Conservation (phyloP, 1,139 yeast species). For the Hansenula anomala region DNA sequence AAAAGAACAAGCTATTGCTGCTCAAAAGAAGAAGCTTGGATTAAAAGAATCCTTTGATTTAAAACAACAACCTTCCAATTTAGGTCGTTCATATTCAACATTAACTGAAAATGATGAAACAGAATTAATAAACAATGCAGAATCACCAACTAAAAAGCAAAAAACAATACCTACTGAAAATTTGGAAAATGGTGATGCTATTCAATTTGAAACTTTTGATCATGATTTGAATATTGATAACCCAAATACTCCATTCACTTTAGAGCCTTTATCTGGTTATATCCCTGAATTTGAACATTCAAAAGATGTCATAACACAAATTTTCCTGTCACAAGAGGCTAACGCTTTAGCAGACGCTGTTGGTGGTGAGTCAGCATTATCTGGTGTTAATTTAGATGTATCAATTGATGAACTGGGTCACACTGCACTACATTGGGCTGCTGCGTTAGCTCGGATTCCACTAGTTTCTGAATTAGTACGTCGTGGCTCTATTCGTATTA, state of each 20-base stretch:
- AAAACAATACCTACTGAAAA: conserved; percentile 8
- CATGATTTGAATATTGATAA: conserved; percentile 33
- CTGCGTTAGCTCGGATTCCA: conserved; percentile 77
- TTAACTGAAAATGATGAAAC: conserved; percentile 32
- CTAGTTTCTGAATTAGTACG: conserved; percentile 70
- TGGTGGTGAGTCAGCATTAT: conserved; percentile 28
- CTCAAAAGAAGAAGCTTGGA: conserved; percentile 24
- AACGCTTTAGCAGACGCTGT: conserved; percentile 31
- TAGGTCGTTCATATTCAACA: conserved; percentile 27
- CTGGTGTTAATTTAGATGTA: conserved; percentile 30
- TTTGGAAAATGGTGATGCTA: background rate
- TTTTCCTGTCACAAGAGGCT: conserved; percentile 45
- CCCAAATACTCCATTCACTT: conserved; percentile 45
- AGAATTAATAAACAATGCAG: conserved; percentile 20
- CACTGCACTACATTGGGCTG: conserved; percentile 94
- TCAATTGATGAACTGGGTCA: conserved; percentile 93
- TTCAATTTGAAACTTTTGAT: conserved; percentile 21
- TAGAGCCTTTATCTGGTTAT: conserved; percentile 46
- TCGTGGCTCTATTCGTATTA: conserved; percentile 57
- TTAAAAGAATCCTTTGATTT: conserved; percentile 9
- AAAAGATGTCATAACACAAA: conserved; percentile 51
- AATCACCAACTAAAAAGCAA: conserved; percentile 35
- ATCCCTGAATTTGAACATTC: conserved; percentile 39
- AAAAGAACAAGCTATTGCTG: conserved; percentile 39
- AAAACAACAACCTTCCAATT: conserved; percentile 17